phyloP scores from a whole-genome alignment of 2,329 filamentous ascomycete genomes.

The Balansia obtecta region DNA sequence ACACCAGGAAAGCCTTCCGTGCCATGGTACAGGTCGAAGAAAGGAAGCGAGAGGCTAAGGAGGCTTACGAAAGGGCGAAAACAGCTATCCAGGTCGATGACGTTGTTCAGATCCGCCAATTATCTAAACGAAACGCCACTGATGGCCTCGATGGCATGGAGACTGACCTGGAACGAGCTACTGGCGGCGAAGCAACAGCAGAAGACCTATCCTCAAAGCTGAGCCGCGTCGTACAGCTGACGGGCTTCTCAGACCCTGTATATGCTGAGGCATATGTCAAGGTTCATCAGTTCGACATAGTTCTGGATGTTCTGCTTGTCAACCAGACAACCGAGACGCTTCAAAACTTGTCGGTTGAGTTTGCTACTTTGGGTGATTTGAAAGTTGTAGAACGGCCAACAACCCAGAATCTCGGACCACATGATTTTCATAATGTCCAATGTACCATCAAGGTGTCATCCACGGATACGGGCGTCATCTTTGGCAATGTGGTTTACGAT shows the following conservation, averaged over 20 bases:
- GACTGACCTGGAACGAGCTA: slow-evolving; percentile 84
- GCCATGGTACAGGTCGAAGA: slow-evolving; percentile 96
- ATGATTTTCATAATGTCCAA: slow-evolving; percentile 97
- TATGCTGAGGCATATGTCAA: slow-evolving; percentile 99
- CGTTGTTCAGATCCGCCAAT: slow-evolving; percentile 80
- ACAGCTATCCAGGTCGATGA: slow-evolving; percentile 92
- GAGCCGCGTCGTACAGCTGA: slow-evolving; percentile 90
- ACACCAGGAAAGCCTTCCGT: slow-evolving; percentile 89
- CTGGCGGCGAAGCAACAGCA: slow-evolving; percentile 69
- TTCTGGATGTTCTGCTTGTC: slow-evolving; percentile 88
- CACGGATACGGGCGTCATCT: slow-evolving; percentile 96
- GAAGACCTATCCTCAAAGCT: slow-evolving; percentile 91
- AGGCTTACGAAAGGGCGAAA: slow-evolving; percentile 85
- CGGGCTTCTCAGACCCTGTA: slow-evolving; percentile 94
- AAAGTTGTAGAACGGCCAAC: slow-evolving; percentile 96
- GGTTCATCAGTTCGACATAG: slow-evolving; percentile 97
- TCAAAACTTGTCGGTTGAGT: slow-evolving; percentile 94
- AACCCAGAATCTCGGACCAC: slow-evolving; percentile 86
- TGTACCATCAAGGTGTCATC: slow-evolving; percentile 98
- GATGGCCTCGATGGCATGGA: slow-evolving; percentile 81
- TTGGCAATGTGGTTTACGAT: slow-evolving; percentile 97
- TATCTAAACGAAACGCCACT: slow-evolving; percentile 77
- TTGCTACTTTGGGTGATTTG: slow-evolving; percentile 92
- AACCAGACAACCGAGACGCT: slow-evolving; percentile 96
- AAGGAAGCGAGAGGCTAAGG: slow-evolving; percentile 93